Evolutionary conservation across 2,329 filamentous ascomycete genomes (phyloP).

Genomic region (Penicillium sp.): DNA sequence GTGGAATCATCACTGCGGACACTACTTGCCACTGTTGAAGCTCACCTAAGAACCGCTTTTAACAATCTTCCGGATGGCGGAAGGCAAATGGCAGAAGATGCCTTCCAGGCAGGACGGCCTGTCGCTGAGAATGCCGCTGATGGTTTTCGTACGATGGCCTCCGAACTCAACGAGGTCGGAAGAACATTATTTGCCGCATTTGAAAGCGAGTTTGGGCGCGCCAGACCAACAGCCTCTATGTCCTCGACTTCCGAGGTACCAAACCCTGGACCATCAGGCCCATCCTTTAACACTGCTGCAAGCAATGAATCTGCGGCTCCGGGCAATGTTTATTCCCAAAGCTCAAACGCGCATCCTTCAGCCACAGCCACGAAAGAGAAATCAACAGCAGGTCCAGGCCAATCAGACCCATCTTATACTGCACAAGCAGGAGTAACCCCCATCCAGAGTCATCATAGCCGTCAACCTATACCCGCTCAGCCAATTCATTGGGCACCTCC

Average conservation of each 20-base stretch:
- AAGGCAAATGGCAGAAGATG: slow-evolving; percentile 36
- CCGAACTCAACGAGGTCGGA: slow-evolving; percentile 42
- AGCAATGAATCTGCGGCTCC: background rate
- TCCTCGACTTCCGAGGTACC: slow-evolving; percentile 2
- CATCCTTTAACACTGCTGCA: background rate
- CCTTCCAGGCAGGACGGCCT: slow-evolving; percentile 36
- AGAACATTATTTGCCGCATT: slow-evolving; percentile 39
- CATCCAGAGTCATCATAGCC: background rate
- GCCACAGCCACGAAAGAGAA: slow-evolving; percentile 1
- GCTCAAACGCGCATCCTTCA: background rate
- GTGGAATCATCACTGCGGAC: slow-evolving; percentile 37
- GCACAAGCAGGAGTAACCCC: background rate
- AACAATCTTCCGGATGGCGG: slow-evolving; percentile 38
- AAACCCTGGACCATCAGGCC: background rate
- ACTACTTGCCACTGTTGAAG: slow-evolving; percentile 37
- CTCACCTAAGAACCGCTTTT: slow-evolving; percentile 38
- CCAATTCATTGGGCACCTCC: background rate
- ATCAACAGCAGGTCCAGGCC: background rate
- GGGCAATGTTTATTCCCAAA: background rate
- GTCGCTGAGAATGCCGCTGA: slow-evolving; percentile 38
- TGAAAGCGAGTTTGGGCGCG: slow-evolving; percentile 34
- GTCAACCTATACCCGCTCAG: background rate
- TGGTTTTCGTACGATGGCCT: slow-evolving; percentile 40
- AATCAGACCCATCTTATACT: background rate
- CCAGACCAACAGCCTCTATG: slow-evolving; percentile 6